Conservation (phyloP, 1,284 basidiomycete species). For the Leucoagaricus sp. region DNA sequence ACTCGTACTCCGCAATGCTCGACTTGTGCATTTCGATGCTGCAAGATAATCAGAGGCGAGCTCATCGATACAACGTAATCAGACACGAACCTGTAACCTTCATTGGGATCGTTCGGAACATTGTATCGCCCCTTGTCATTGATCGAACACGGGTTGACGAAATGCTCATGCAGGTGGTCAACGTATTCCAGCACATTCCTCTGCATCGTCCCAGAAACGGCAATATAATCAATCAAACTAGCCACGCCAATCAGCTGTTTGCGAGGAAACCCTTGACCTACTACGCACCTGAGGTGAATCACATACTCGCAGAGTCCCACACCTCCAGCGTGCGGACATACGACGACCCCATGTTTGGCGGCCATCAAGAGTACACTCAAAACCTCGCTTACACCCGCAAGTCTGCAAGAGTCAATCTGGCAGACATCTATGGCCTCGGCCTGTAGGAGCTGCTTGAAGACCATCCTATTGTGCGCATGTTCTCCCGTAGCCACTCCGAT, state of each 20-base stretch:
- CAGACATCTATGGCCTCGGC: slow-evolving; percentile 94
- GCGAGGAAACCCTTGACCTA: background rate
- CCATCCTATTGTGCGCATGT: slow-evolving; percentile 94
- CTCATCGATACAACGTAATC: background rate
- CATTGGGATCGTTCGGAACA: slow-evolving; percentile 63
- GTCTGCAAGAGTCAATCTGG: slow-evolving; percentile 93
- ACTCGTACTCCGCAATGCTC: slow-evolving; percentile 76
- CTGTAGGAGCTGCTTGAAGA: slow-evolving; percentile 96
- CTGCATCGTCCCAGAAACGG: slow-evolving; percentile 89
- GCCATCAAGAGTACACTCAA: slow-evolving; percentile 93
- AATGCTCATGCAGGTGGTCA: slow-evolving; percentile 94
- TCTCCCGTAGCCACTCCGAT: slow-evolving; percentile 97
- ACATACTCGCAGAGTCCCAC: slow-evolving; percentile 96
- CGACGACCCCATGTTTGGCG: slow-evolving; percentile 86
- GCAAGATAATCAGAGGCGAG: slow-evolving; percentile 1
- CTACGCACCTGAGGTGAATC: slow-evolving; percentile 70
- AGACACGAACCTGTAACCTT: slow-evolving; percentile 70
- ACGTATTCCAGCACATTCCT: slow-evolving; percentile 90
- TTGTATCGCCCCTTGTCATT: slow-evolving; percentile 87
- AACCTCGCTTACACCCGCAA: slow-evolving; percentile 93
- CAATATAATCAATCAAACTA: slow-evolving; percentile 91
- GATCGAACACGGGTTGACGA: slow-evolving; percentile 87
- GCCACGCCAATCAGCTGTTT: slow-evolving; percentile 13
- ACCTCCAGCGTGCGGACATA: slow-evolving; percentile 95
- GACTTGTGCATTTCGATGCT: slow-evolving; percentile 78